Base-by-base conservation (phyloP, 2,329 filamentous ascomycete species). In the Nemania diffusa region DNA sequence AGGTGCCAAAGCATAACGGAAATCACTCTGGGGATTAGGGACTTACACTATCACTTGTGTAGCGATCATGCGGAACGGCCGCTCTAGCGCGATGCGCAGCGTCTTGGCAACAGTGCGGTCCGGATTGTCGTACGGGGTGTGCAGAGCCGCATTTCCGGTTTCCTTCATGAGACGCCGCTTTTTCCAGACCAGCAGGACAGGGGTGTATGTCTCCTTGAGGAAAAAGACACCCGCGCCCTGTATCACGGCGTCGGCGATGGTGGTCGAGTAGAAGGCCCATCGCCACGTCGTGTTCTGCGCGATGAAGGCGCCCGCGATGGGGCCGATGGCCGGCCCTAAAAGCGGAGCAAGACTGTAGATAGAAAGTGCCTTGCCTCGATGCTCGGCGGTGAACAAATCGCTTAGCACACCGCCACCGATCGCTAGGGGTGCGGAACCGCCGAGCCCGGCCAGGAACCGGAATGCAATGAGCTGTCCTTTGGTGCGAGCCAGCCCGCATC, bases 251-350 rank as follows among this genome's bases (percentile, higher is more conserved):
- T 88, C 87, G 9, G 80, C 79, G 64, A 92, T 90, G 0, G 88
- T 87, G 0, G 89, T 91, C 0, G 87, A 83, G 79, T 86, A 92
- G 79, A 93, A 93, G 7, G 88, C 86, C 91, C 91, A 93, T 44
- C 90, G 84, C 91, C 91, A 93, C 0, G 85, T 88, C 7, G 85
- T 88, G 75, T 85, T 82, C 72, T 91, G 79, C 1, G 88, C 82
- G 52, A 92, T 89, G 77, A 89, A 91, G 0, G 87, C 89, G 20
- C 90, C 90, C 0, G 85, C 86, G 60, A 92, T 87, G 1, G 90
- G 90, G 0, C 90, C 90, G 3, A 91, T 79, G 0, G 89, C 88
- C 0, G 90, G 89, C 0, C 89, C 90, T 0, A 92, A 84, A 0
- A 92, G 81, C 0, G 90, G 90, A 1, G 85, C 86, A 0, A 91